Conservation (phyloP, 257 asterid genomes). For the Solanum clarkiae region DNA sequence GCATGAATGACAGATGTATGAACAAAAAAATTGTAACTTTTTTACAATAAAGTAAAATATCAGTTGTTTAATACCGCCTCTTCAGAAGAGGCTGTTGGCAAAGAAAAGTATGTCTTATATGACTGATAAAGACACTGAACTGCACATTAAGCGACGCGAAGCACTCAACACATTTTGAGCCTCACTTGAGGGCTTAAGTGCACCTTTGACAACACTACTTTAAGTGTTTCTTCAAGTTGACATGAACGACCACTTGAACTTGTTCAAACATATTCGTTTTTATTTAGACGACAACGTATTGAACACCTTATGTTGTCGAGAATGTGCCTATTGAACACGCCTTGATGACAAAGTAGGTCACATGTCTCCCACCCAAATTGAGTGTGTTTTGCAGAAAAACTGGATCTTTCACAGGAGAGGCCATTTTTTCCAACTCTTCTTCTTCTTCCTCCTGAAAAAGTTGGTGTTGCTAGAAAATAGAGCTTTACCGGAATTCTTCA, state of each 20-base stretch:
- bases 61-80: not conserved
- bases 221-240: not conserved
- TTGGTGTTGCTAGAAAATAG: not conserved
- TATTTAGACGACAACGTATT: not conserved
- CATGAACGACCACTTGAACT: not conserved
- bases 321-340: not conserved
- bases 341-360: not conserved
- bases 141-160: not conserved
- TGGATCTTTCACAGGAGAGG: not conserved
- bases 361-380: not conserved
- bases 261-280: not conserved
- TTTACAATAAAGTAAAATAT: not conserved
- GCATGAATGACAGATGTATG: not conserved
- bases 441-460: not conserved
- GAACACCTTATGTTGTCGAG: not conserved
- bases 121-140: not conserved
- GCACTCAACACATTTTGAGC: not conserved
- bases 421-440: not conserved
- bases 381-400: not conserved
- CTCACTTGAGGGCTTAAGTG: not conserved
- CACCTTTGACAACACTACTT: not conserved
- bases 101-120: not conserved
- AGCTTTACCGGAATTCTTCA: not conserved
- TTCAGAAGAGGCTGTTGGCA: not conserved
- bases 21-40: not conserved